Evolutionary conservation across 352 stramenopile species (phyloP).

Genomic region (Thalassiosira tumida): DNA sequence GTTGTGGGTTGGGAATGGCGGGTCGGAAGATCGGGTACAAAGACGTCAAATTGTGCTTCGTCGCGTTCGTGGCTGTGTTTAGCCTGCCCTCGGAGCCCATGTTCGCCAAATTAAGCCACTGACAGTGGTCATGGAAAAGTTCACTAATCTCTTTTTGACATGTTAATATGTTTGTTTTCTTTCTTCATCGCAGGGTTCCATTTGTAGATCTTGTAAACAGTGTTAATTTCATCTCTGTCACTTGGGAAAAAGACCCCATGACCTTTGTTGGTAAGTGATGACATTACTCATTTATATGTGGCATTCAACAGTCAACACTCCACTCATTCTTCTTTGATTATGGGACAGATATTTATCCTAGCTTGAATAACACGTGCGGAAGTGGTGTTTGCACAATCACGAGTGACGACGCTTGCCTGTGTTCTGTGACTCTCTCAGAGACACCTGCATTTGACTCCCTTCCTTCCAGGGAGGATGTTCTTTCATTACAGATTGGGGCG

Average conservation of each 20-base stretch:
- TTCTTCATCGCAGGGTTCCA: neutral
- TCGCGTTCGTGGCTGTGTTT: constrained; percentile 84
- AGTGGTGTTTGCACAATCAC: constrained; percentile 73
- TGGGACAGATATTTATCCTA: constrained; percentile 58
- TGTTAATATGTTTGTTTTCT: no score
- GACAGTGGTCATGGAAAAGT: no score
- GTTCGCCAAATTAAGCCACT: neutral
- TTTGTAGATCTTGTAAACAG: constrained; percentile 77
- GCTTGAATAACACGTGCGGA: constrained; percentile 78
- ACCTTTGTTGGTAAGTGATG: constrained; percentile 49
- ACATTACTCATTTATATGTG: neutral
- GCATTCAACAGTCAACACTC: neutral
- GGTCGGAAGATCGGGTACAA: constrained; percentile 64
- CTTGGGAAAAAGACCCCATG: constrained; percentile 78
- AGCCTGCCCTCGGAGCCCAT: constrained; percentile 68
- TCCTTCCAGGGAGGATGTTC: constrained; percentile 80
- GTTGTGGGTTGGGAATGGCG: constrained; percentile 46
- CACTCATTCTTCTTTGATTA: neutral
- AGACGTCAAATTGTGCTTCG: constrained; percentile 86
- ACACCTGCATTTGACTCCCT: constrained; percentile 72
- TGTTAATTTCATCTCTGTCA: constrained; percentile 77
- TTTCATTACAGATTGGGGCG: constrained; percentile 81
- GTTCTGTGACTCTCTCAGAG: constrained; percentile 73
- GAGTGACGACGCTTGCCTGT: constrained; percentile 79
- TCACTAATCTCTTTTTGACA: no score